Conservation (phyloP, 1,139 yeast species). For the Hanseniaspora gamundiae region DNA sequence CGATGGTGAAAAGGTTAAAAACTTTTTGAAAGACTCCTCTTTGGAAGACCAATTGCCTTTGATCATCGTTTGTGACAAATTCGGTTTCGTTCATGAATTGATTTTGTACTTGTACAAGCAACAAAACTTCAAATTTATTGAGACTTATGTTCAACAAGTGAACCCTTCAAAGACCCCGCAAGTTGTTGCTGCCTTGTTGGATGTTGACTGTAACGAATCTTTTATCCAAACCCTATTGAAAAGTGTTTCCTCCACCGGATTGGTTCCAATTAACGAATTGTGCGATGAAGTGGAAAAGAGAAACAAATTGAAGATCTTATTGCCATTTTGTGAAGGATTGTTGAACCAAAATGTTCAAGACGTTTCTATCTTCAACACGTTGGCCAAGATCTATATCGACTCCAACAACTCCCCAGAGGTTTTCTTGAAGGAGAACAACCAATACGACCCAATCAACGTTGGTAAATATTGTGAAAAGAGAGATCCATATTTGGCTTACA, state of each 20-base stretch:
- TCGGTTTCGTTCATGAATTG: slow-evolving; percentile 83
- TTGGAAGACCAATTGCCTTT: slow-evolving; percentile 93
- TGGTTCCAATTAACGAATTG: slow-evolving; percentile 82
- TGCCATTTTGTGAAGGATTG: slow-evolving; percentile 88
- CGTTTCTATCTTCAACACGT: slow-evolving; percentile 83
- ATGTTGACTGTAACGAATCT: slow-evolving; percentile 91
- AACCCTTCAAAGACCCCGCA: slow-evolving; percentile 93
- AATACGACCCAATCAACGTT: slow-evolving; percentile 83
- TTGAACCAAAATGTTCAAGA: slow-evolving; percentile 82
- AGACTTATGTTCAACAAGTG: slow-evolving; percentile 94
- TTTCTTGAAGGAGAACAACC: slow-evolving; percentile 80
- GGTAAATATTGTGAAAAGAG: slow-evolving; percentile 99
- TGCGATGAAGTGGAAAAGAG: slow-evolving; percentile 94
- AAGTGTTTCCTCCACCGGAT: slow-evolving; percentile 64
- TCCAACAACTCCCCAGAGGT: slow-evolving; percentile 96
- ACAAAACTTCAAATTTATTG: slow-evolving; percentile 90
- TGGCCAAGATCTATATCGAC: slow-evolving; percentile 96
- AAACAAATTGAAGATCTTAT: slow-evolving; percentile 77
- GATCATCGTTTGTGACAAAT: slow-evolving; percentile 92
- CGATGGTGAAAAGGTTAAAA: slow-evolving; percentile 95
- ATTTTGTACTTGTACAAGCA: slow-evolving; percentile 87
- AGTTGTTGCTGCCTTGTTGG: slow-evolving; percentile 89
- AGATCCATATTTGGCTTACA: slow-evolving; percentile 95
- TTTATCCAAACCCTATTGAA: slow-evolving; percentile 71
- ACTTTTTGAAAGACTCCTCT: slow-evolving; percentile 87